Evolutionary conservation across 495 filamentous ascomycete species (phyloP).

Genomic region (Daldinia grandis): DNA sequence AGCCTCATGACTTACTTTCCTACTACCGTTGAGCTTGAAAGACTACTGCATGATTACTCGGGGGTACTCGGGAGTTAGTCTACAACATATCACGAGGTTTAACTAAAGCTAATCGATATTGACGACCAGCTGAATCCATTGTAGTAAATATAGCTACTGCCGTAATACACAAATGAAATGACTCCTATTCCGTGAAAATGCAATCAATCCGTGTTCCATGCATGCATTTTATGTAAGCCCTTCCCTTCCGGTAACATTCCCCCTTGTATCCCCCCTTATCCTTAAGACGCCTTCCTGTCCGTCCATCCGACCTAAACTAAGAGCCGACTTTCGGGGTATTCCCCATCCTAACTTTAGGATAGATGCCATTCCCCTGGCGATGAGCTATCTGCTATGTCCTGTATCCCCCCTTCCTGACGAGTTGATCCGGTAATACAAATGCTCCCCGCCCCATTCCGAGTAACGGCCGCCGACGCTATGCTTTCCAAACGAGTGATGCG

Average conservation of each 20-base stretch:
- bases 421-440: neutral
- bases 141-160: neutral
- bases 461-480: neutral
- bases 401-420: neutral
- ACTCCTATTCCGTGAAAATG: constrained; percentile 1
- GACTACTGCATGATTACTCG: neutral
- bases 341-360: neutral
- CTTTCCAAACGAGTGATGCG: neutral
- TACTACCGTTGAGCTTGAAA: neutral
- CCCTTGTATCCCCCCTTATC: neutral
- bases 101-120: neutral
- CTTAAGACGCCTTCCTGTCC: constrained; percentile 4
- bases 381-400: neutral
- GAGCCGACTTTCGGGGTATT: neutral
- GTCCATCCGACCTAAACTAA: neutral
- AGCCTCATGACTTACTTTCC: neutral
- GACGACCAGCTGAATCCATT: neutral
- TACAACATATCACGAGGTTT: neutral
- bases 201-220: neutral
- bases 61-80: neutral
- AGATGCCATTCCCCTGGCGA: neutral
- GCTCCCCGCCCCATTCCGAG: neutral
- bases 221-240: constrained; percentile 4
- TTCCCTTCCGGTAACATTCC: neutral
- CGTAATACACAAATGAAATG: neutral